Evolutionary conservation across 495 filamentous ascomycete species (phyloP).

Genomic region (Lophiostoma macrostomum): DNA sequence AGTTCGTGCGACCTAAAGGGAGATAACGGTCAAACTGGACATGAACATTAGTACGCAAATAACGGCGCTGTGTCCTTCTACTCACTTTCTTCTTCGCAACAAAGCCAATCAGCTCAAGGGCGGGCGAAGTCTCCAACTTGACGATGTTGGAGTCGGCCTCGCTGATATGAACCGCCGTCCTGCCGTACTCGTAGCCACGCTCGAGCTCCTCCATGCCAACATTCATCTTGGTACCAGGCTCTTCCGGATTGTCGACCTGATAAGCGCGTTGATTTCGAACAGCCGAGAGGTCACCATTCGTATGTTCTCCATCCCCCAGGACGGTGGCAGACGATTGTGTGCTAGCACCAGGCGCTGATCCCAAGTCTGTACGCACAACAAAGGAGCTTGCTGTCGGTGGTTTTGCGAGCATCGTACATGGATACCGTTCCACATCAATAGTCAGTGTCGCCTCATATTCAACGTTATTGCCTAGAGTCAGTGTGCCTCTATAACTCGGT

Average conservation of each 20-base stretch:
- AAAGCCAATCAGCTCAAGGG: conserved; percentile 83
- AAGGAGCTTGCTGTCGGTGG: conserved; percentile 74
- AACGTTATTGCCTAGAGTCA: conserved; percentile 74
- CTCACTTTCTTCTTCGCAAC: conserved; percentile 67
- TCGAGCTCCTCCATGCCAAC: conserved; percentile 80
- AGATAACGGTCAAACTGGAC: conserved; percentile 78
- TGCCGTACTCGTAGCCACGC: conserved; percentile 91
- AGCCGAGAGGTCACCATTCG: conserved; percentile 51
- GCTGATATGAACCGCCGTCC: conserved; percentile 84
- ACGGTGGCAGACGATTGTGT: conserved; percentile 51
- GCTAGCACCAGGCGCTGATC: conserved; percentile 42
- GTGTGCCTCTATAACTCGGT: conserved; percentile 71
- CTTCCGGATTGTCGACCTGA: conserved; percentile 68
- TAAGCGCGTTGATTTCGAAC: conserved; percentile 76
- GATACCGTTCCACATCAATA: conserved; percentile 89
- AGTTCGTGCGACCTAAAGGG: conserved; percentile 71
- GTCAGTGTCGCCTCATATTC: conserved; percentile 72
- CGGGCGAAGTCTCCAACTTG: conserved; percentile 69
- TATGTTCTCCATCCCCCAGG: conserved; percentile 46
- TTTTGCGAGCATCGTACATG: conserved; percentile 71
- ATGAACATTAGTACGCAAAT: neutral
- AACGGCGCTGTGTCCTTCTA: neutral
- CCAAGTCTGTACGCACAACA: conserved; percentile 51
- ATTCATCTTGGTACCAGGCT: conserved; percentile 76
- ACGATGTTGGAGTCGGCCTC: conserved; percentile 79